A percentile compares a stretch with the other conserved stretches of the same genome.
phyloP scores from a whole-genome alignment of 148 eudicot species.

The Spergularia bocconei region DNA sequence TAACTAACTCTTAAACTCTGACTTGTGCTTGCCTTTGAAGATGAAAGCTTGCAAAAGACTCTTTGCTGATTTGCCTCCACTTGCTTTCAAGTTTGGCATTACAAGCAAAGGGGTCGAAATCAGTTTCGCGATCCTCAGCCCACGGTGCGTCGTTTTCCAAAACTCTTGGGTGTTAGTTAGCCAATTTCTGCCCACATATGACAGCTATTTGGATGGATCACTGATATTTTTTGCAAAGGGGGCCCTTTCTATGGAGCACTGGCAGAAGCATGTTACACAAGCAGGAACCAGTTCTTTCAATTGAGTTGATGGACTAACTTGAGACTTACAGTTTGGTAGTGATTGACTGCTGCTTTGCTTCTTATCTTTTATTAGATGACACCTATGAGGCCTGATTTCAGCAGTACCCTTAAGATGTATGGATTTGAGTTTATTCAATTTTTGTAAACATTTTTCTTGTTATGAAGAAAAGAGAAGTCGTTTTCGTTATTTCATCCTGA shows the following conservation, averaged over 20 bases:
- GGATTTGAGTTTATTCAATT: too few species aligned
- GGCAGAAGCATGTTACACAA: neutral
- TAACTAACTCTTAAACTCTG: neutral
- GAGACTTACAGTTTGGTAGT: neutral
- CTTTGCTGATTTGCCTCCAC: neutral
- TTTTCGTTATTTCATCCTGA: too few species aligned
- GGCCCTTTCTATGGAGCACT: slow-evolving; percentile 6
- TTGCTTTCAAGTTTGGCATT: slow-evolving; percentile 20
- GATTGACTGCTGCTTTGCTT: slow-evolving; percentile 4
- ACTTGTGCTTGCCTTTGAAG: slow-evolving; percentile 10
- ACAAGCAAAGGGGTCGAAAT: slow-evolving; percentile 10
- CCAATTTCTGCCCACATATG: slow-evolving; percentile 16
- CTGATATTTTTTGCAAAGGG: slow-evolving; percentile 2
- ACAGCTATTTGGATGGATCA: slow-evolving; percentile 1
- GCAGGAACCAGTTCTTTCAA: slow-evolving; percentile 3
- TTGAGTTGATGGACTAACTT: neutral
- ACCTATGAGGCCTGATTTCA: neutral
- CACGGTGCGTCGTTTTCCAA: slow-evolving; percentile 5
- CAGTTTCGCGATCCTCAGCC: neutral
- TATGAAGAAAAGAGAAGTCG: too few species aligned
- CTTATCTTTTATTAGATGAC: neutral
- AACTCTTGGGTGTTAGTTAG: neutral
- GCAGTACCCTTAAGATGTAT: neutral
- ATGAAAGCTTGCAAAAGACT: slow-evolving; percentile 2
- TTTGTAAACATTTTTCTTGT: too few species aligned